Evolutionary conservation across 2,329 filamentous ascomycete species (phyloP).

Genomic region (Pezicula rhizophila): DNA sequence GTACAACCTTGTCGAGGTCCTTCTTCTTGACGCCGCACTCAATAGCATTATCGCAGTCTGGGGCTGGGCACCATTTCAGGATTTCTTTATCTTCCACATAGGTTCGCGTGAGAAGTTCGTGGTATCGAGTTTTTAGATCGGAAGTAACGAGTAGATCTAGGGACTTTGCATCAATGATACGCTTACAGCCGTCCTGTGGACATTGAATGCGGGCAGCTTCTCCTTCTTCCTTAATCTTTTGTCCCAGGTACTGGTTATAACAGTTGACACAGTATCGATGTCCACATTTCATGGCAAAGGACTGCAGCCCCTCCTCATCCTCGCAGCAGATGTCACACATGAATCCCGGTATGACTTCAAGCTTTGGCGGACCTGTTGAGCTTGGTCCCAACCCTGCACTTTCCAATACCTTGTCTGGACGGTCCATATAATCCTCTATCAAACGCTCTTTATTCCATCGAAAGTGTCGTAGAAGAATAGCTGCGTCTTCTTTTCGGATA

Average conservation of each 20-base stretch:
- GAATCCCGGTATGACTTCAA: slow-evolving; percentile 71
- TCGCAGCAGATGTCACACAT: slow-evolving; percentile 95
- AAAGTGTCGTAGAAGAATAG: slow-evolving; percentile 82
- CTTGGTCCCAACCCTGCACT: slow-evolving; percentile 72
- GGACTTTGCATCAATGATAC: slow-evolving; percentile 86
- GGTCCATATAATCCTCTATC: slow-evolving; percentile 95
- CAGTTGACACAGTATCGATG: slow-evolving; percentile 92
- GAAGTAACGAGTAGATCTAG: slow-evolving; percentile 67
- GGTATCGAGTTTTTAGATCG: slow-evolving; percentile 61
- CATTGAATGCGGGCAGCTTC: slow-evolving; percentile 94
- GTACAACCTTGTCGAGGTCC: slow-evolving; percentile 78
- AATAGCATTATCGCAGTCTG: slow-evolving; percentile 91
- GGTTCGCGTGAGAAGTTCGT: slow-evolving; percentile 80
- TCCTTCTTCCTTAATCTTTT: slow-evolving; percentile 93
- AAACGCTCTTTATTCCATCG: slow-evolving; percentile 95
- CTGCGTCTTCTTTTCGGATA: slow-evolving; percentile 80
- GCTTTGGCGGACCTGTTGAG: slow-evolving; percentile 54
- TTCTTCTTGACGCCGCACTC: slow-evolving; percentile 85
- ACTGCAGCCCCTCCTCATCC: slow-evolving; percentile 68
- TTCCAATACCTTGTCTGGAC: slow-evolving; percentile 71
- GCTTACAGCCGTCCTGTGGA: slow-evolving; percentile 78
- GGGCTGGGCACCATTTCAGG: slow-evolving; percentile 95
- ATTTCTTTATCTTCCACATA: slow-evolving; percentile 96
- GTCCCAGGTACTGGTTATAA: slow-evolving; percentile 82
- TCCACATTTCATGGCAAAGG: slow-evolving; percentile 91